Evolutionary conservation across 345 rosid species (phyloP).

Genomic region (Excoecaria agallocha): DNA sequence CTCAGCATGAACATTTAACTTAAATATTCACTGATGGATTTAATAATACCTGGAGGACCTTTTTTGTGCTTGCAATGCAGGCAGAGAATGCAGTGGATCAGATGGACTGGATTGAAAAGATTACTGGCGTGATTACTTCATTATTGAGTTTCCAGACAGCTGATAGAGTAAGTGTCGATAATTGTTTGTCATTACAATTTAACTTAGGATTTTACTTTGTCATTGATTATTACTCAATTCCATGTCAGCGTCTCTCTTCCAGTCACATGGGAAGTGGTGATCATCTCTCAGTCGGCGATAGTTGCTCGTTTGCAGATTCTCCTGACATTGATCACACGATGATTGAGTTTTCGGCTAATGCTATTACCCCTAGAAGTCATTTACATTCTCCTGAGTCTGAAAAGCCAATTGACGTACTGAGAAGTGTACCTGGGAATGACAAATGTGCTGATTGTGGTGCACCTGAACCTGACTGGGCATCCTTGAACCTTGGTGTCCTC

Average conservation of each 20-base stretch:
- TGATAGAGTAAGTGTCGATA: constrained; percentile 43
- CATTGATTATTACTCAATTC: constrained; percentile 19
- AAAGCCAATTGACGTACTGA: constrained; percentile 61
- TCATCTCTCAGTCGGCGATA: constrained; percentile 43
- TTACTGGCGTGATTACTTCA: constrained; percentile 71
- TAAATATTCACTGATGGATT: background rate
- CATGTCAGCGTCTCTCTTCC: constrained; percentile 47
- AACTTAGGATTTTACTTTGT: background rate
- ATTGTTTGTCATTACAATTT: background rate
- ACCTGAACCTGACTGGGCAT: constrained; percentile 86
- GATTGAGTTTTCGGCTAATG: constrained; percentile 29
- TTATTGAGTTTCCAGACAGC: constrained; percentile 61
- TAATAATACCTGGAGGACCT: background rate
- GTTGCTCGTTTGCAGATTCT: constrained; percentile 43
- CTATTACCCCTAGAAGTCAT: constrained; percentile 38
- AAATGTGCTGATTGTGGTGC: constrained; percentile 79
- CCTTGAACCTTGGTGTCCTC: constrained; percentile 71
- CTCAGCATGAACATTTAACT: constrained; percentile 8
- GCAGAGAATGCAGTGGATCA: constrained; percentile 81
- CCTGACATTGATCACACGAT: constrained; percentile 43
- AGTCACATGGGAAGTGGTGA: constrained; percentile 38
- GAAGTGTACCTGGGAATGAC: constrained; percentile 62
- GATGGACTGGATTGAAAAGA: constrained; percentile 84
- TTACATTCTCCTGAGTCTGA: constrained; percentile 43
- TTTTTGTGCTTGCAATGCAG: constrained; percentile 39